Evolutionary conservation across 2,329 filamentous ascomycete genomes (phyloP), one percentile per base, ranked within the genome.

Genomic region (Cryphonectria carpinicola): DNA sequence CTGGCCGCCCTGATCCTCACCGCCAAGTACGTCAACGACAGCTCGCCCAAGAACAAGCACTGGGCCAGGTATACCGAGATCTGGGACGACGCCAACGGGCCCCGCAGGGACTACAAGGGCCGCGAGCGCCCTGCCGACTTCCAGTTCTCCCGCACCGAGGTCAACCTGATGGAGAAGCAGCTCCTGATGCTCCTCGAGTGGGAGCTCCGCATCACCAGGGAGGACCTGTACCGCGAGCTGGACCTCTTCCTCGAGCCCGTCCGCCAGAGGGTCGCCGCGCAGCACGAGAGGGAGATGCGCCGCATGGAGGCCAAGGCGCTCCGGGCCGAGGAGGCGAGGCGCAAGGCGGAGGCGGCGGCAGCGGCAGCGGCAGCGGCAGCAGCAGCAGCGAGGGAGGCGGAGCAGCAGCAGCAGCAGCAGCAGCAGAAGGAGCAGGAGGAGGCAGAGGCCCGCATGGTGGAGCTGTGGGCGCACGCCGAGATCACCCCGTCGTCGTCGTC

Each of bases 111-210:
- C 43, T 37, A 62, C 41, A 37, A 49, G 43, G 92, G 86, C 80
- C 89, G 90, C 14, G 83, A 86, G 66, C 66, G 66, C 66, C 28
- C 66, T 22, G 58, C 66, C 79, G 89, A 86, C 78, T 99, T 98
- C 78, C 93, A 94, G 76, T 98, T 99, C 86, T 95, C 91, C 77
- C 88, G 95, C 75, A 96, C 93, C 49, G 96, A 99, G 84, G 96
- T 99, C 77, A 99, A 99, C 85, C 87, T 98, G 73, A 99, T 99
- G 96, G 96, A 99, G 88, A 97, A 97, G 88, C 96, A 99, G 83
- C 88, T 99, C 41, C 91, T 99, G 67, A 96, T 94, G 85, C 88
- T 99, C 60, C 87, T 99, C 62, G 93, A 98, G 80, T 99, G 95
- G 94, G 94, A 99, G 75, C 89, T 97, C 72, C 89, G 93, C 75